phyloP scores from a whole-genome alignment of 2,329 filamentous ascomycete genomes.

The Elsinoe ampelina region DNA sequence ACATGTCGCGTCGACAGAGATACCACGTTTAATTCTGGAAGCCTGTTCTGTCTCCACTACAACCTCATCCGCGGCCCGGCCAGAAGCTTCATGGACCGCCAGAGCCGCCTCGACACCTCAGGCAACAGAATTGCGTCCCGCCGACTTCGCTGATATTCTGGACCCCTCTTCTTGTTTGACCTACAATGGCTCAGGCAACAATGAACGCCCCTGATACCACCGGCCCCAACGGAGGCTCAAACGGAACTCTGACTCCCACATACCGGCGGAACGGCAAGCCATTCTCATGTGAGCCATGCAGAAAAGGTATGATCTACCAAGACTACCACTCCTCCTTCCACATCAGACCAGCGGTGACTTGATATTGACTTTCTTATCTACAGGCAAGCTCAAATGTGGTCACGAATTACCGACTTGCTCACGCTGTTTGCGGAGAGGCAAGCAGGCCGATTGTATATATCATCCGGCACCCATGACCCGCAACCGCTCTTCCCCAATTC shows the following conservation, averaged over 20 bases:
- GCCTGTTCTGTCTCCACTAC: neutral
- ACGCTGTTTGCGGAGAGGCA: conserved; percentile 25
- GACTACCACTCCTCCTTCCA: neutral
- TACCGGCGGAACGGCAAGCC: conserved; percentile 28
- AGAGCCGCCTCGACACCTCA: neutral
- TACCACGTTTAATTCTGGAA: neutral
- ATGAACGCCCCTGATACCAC: conserved; percentile 1
- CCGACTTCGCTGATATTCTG: conserved; percentile 9
- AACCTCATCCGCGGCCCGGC: neutral
- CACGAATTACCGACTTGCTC: conserved; percentile 26
- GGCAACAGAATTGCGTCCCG: conserved; percentile 9
- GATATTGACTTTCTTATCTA: conserved; percentile 8
- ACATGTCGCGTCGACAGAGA: neutral
- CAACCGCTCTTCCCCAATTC: conserved; percentile 15
- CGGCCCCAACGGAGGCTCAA: neutral
- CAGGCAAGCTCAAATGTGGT: conserved; percentile 28
- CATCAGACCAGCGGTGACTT: neutral
- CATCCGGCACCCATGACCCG: conserved; percentile 28
- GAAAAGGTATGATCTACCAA: conserved; percentile 16
- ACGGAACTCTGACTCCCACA: conserved; percentile 10
- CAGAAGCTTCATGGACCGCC: neutral
- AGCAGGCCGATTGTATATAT: conserved; percentile 26
- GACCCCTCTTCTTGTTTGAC: neutral
- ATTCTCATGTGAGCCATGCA: conserved; percentile 26
- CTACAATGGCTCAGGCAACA: conserved; percentile 7